Base-by-base conservation (phyloP, 2,329 filamentous ascomycete species). In the Gliomastix tumulicola region DNA sequence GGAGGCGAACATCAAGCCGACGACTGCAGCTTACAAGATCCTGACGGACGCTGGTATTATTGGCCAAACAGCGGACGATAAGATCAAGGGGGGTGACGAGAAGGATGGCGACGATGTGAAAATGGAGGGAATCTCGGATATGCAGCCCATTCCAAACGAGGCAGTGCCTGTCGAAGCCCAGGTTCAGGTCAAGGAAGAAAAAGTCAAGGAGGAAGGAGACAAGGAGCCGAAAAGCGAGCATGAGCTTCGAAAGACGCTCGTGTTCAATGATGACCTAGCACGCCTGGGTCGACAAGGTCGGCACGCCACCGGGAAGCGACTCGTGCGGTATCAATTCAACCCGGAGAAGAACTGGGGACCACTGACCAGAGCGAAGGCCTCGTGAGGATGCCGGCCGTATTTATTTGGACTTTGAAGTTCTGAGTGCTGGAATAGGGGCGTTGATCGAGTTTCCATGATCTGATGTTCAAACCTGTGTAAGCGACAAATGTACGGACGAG, bases 281-380 rank as follows among this genome's bases (percentile, higher is more conserved):
- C 57, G 68, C 37, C 69, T 96, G 11, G 90, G 89, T 1, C 81
- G 71, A 47, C 81, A 87, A 11, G 90, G 89, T 1, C 81, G 71
- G 47, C 81, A 87, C 41, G 74, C 68, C 43, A 73, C 76, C 36
- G 71, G 66, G 41, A 82, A 76, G 55, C 83, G 81, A 45, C 69
- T 94, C 32, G 79, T 94, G 37, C 72, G 90, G 44, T 98, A 96
- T 59, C 92, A 95, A 65, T 65, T 82, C 42, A 97, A 97, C 55
- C 92, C 92, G 32, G 71, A 83, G 41, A 82, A 88, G 52, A 92
- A 97, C 57, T 98, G 92, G 92, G 92, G 92, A 0, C 92, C 92
- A 2, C 79, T 94, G 77, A 68, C 16, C 19, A 39, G 31, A 22
- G 37, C 37, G 23, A 35, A 25, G 15, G 17, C 19, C 12, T 27